Evolutionary conservation across 2,329 filamentous ascomycete species (phyloP), one percentile per base, ranked within the genome.

Genomic region (Penicillium sp.): DNA sequence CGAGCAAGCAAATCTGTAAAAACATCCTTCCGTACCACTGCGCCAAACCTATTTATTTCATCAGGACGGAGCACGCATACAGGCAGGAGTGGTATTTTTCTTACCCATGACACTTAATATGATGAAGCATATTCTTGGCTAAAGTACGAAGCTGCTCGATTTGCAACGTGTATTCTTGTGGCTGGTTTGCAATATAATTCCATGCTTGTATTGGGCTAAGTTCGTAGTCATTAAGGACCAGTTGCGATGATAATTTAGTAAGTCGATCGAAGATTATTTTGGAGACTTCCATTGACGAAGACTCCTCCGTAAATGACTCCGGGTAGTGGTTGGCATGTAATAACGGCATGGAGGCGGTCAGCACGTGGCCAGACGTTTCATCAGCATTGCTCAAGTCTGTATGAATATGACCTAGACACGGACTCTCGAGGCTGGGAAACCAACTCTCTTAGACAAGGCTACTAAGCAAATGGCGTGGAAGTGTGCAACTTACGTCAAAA

Each of bases 161-260:
- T 7, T 63, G 63, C 7, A 70, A 26, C 14, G 26, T 52, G 1
- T 57, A 47, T 52, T 67, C 67, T 20, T 60, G 59, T 7, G 63
- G 60, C 53, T 70, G 64, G 38, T 59, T 51, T 14, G 62, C 56
- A 11, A 72, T 61, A 40, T 65, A 61, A 38, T 66, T 61, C 70
- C 70, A 71, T 9, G 67, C 68, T 59, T 73, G 71, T 7, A 71
- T 65, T 0, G 71, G 71, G 20, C 69, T 73, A 3, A 72, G 20
- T 52, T 73, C 68, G 20, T n/a, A n/a, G n/a, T 61, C 59, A 2
- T 61, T 58, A 21, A 59, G 4, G 64, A 62, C 57, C 12, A 61
- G 57, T 8, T 56, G 18, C 18, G 28, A 38, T 11, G 59, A 61
- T 24, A 61, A 52, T 0, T 18, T 30, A 55, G 64, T 43, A 63